Percentiles rank a stretch among this genome's conserved stretches.
phyloP scores from a whole-genome alignment of 2,329 filamentous ascomycete species.

The Eutypella sp. region DNA sequence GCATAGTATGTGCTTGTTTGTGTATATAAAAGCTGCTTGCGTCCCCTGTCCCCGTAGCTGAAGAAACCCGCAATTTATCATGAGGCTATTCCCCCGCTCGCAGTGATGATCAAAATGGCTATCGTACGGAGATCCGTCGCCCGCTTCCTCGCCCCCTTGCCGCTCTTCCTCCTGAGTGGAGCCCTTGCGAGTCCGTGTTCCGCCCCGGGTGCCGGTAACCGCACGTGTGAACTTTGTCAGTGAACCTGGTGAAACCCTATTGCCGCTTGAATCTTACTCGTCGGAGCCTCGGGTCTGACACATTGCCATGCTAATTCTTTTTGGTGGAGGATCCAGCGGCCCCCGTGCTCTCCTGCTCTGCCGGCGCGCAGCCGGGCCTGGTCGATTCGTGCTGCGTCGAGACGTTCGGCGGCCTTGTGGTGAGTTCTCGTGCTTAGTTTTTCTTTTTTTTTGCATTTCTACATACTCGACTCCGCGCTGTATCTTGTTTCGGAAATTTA shows the following conservation, averaged over 20 bases:
- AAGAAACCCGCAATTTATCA: not conserved
- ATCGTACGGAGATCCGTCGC: constrained; percentile 1
- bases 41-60: not conserved
- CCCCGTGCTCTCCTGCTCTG: constrained; percentile 44
- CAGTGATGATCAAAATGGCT: too few species aligned
- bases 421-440: too few species aligned
- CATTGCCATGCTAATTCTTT: too few species aligned
- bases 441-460: too few species aligned
- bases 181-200: constrained; percentile 35
- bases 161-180: constrained; percentile 22
- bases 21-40: not conserved
- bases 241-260: not conserved
- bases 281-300: too few species aligned
- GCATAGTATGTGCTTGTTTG: not conserved
- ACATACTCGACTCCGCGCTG: too few species aligned
- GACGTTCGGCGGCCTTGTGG: constrained; percentile 58
- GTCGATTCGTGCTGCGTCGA: constrained; percentile 61
- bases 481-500: too few species aligned
- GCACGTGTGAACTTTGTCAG: constrained; percentile 49
- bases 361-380: constrained; percentile 34
- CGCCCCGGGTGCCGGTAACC: constrained; percentile 46
- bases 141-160: constrained; percentile 19
- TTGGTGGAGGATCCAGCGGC: constrained; percentile 21
- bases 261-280: too few species aligned
- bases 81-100: constrained; percentile 10